These are phyloP conservation scores for Ophiocordyceps camponoti-floridani DNA, from an alignment of 2,329 filamentous ascomycete genomes.

Conservation along the genomic window DNA sequence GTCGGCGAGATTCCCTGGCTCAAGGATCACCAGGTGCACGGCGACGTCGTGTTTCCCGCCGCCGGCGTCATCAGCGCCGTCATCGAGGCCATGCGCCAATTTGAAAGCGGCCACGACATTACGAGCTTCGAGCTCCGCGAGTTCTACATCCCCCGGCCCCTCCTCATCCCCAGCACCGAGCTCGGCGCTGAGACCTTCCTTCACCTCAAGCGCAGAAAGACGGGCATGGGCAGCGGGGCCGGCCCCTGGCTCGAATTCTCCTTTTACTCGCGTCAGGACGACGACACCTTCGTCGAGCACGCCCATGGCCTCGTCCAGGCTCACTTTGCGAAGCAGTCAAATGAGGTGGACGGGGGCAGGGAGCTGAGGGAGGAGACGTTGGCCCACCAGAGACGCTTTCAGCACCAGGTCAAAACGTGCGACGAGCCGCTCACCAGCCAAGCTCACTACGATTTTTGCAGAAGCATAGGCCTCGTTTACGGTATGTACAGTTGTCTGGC, in stretches of 20 bases:
- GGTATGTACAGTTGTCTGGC: neutral
- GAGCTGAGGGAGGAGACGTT: neutral
- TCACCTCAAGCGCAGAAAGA: neutral
- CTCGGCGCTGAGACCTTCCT: neutral
- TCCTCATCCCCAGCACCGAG: neutral
- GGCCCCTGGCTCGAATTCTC: constrained; percentile 1
- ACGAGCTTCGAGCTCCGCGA: neutral
- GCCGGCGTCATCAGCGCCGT: constrained; percentile 1
- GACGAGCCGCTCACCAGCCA: neutral
- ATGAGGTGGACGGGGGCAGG: neutral
- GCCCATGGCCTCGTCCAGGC: neutral
- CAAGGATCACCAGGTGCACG: constrained; percentile 1
- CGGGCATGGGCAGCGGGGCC: neutral
- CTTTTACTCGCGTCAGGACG: constrained; percentile 1
- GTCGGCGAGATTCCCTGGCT: constrained; percentile 1
- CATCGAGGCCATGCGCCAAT: constrained; percentile 1
- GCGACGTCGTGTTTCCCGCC: constrained; percentile 1
- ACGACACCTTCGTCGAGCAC: neutral
- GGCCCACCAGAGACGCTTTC: neutral
- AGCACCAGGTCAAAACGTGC: neutral
- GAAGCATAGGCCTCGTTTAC: neutral
- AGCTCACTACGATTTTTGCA: neutral
- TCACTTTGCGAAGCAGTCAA: neutral
- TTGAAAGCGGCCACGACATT: neutral
- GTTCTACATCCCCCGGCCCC: neutral